Evolutionary conservation across 108 stramenopile species (phyloP).

Genomic region (Pseudonitzschia pungens): DNA sequence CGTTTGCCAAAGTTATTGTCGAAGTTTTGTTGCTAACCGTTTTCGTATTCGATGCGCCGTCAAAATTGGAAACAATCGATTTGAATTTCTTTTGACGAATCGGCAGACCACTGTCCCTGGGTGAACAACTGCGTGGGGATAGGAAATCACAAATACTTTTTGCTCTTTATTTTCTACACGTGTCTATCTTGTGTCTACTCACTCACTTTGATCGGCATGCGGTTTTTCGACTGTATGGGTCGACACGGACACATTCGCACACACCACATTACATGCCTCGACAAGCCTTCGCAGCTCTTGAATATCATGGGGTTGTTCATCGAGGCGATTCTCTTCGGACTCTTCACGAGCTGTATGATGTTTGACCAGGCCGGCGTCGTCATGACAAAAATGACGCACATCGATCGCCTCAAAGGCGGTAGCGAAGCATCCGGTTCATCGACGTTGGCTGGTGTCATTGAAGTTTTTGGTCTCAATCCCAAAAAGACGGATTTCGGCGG

Average conservation of each 20-base stretch:
- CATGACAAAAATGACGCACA: slow-evolving; percentile 89
- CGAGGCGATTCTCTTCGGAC: slow-evolving; percentile 91
- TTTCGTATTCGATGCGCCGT: too few relatives aligned
- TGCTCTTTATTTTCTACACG: slow-evolving; percentile 97
- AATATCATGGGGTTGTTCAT: slow-evolving; percentile 66
- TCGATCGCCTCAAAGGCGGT: slow-evolving; percentile 93
- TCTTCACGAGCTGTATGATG: slow-evolving; percentile 99
- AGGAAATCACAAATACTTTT: slow-evolving; percentile 99
- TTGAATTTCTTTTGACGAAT: not conserved
- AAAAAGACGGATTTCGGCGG: slow-evolving; percentile 22
- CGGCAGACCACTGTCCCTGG: slow-evolving; percentile 82
- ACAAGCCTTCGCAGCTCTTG: slow-evolving; percentile 68
- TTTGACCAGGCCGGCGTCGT: slow-evolving; percentile 94
- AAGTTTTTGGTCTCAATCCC: slow-evolving; percentile 71
- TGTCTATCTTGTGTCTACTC: slow-evolving; percentile 86
- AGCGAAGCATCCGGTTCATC: slow-evolving; percentile 33
- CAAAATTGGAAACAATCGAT: too few relatives aligned
- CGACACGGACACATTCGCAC: slow-evolving; percentile 23
- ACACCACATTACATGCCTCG: slow-evolving; percentile 56
- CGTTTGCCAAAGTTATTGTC: too few relatives aligned
- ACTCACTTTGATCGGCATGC: slow-evolving; percentile 60
- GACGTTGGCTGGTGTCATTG: slow-evolving; percentile 58
- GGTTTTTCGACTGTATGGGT: slow-evolving; percentile 71
- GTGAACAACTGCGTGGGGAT: slow-evolving; percentile 99
- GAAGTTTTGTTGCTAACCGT: too few relatives aligned